Evolutionary conservation across 805 yeast genomes (phyloP).

Genomic region (Cyberlindnera mycetangii): DNA sequence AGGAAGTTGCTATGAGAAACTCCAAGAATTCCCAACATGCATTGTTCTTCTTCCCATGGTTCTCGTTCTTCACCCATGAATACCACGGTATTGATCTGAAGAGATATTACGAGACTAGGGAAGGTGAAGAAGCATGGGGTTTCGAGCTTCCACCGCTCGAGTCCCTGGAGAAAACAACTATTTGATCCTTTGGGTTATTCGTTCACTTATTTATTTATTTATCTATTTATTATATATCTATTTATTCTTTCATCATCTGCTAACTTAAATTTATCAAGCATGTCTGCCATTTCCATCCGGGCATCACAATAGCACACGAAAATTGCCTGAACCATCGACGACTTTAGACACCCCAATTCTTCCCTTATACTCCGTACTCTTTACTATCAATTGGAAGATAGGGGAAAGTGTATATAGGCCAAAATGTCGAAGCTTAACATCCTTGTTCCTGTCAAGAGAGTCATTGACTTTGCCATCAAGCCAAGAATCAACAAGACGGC

Average conservation of each 20-base stretch:
- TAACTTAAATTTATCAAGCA: too few relatives aligned
- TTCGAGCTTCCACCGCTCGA: constrained; percentile 25
- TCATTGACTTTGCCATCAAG: constrained; percentile 88
- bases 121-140: constrained; percentile 27
- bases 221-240: background rate
- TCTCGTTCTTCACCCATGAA: constrained; percentile 77
- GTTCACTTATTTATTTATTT: constrained; percentile 8
- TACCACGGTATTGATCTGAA: constrained; percentile 74
- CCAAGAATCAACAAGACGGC: constrained; percentile 88
- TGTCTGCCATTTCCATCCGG: constrained; percentile 1
- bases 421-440: constrained; percentile 57
- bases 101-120: constrained; percentile 37
- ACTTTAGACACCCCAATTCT: background rate
- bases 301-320: too few relatives aligned
- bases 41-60: constrained; percentile 71
- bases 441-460: constrained; percentile 92
- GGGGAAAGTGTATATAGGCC: background rate
- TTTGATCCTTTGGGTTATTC: constrained; percentile 3
- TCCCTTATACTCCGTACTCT: too few relatives aligned
- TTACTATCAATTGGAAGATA: too few relatives aligned
- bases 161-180: constrained; percentile 19
- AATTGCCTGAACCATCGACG: background rate
- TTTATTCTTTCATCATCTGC: too few relatives aligned
- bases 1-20: constrained; percentile 73
- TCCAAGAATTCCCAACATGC: constrained; percentile 66